Percentiles rank a stretch among this genome's conserved stretches.
Conservation (phyloP, 2,329 filamentous ascomycete genomes). For the Epichloe uncinata region DNA sequence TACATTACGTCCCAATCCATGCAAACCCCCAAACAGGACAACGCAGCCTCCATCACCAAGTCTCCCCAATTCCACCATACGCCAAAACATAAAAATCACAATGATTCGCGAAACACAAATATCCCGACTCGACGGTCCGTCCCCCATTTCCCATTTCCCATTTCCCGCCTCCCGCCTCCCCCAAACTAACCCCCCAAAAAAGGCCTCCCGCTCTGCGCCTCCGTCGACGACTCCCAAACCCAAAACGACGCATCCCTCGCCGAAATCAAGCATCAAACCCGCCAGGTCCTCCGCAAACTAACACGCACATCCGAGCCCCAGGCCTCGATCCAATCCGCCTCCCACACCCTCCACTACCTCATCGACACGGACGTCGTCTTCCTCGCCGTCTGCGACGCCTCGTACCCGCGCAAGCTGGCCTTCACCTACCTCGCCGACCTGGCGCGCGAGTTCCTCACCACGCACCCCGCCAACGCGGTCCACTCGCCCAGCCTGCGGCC, state of each 20-base stretch:
- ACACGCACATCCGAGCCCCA: conserved; percentile 82
- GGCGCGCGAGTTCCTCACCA: conserved; percentile 76
- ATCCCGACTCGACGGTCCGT: conserved; percentile 72
- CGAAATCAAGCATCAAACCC: conserved; percentile 83
- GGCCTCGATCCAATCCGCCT: conserved; percentile 77
- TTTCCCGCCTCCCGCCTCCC: too few species aligned
- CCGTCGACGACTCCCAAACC: conserved; percentile 58
- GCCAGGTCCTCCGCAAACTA: conserved; percentile 78
- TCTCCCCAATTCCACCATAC: neutral
- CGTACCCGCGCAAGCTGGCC: conserved; percentile 94
- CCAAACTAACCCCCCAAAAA: neutral
- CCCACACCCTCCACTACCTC: conserved; percentile 80
- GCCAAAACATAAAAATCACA: conserved; percentile 7
- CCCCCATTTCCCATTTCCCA: neutral
- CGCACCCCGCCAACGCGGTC: conserved; percentile 63
- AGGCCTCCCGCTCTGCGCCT: conserved; percentile 93
- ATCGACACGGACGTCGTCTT: conserved; percentile 77
- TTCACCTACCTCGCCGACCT: conserved; percentile 97
- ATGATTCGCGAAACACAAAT: conserved; percentile 95
- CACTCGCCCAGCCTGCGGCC: conserved; percentile 64
- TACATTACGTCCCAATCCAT: neutral
- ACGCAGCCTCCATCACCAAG: neutral
- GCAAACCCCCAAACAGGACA: neutral
- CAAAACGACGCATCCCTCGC: conserved; percentile 50
- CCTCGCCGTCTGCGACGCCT: conserved; percentile 82